Evolutionary conservation across 306 rosid species (phyloP).

Genomic region (Elaeagnus macrophylla): DNA sequence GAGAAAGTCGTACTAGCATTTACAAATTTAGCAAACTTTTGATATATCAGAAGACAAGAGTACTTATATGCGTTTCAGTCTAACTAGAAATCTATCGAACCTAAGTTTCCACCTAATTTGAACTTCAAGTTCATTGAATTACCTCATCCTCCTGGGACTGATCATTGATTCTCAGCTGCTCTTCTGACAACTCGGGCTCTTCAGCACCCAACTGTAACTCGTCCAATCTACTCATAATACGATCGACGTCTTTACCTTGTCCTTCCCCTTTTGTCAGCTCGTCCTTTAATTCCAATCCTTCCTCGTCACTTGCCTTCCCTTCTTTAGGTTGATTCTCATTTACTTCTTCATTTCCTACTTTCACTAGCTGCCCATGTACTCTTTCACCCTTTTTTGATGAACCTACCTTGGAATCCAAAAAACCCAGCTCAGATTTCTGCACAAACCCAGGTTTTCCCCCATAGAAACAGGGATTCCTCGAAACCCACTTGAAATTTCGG

Average conservation of each 20-base stretch:
- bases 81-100: not conserved
- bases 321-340: not conserved
- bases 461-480: slow-evolving; percentile 22
- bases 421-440: slow-evolving; percentile 25
- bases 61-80: no score
- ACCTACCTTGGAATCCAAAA: not conserved
- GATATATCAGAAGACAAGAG: no score
- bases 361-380: slow-evolving; percentile 8
- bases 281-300: slow-evolving; percentile 1
- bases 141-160: slow-evolving; percentile 88
- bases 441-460: slow-evolving; percentile 22
- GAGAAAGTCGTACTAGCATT: not conserved
- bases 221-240: slow-evolving; percentile 34
- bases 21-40: not conserved
- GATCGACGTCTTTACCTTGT: slow-evolving; percentile 19
- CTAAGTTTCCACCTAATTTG: not conserved
- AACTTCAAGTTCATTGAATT: not conserved
- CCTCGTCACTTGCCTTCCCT: not conserved
- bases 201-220: slow-evolving; percentile 24
- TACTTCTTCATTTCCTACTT: not conserved
- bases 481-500: slow-evolving; percentile 8
- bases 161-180: slow-evolving; percentile 52
- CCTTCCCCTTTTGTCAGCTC: slow-evolving; percentile 7
- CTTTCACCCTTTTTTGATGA: slow-evolving; percentile 12
- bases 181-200: slow-evolving; percentile 48